A percentile compares a stretch with the other conserved stretches of the same genome.
Evolutionary conservation across 202 grass and related monocot genomes (phyloP).

Genomic region (Zizania palustris): DNA sequence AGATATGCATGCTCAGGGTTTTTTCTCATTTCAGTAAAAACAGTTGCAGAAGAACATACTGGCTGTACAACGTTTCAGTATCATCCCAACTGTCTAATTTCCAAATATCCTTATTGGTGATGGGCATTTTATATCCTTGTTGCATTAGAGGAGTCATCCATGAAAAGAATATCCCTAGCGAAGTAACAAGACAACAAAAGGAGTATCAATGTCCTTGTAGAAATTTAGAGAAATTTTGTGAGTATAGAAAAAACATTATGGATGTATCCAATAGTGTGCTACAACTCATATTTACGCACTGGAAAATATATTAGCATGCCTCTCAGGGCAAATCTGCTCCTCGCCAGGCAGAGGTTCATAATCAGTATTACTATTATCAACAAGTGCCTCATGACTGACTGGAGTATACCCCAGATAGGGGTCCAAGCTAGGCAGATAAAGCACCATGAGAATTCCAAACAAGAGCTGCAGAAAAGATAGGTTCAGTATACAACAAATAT

Average conservation of each 20-base stretch:
- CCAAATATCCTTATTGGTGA: constrained; percentile 96
- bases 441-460: constrained; percentile 86
- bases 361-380: constrained; percentile 68
- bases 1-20: constrained; percentile 34
- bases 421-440: constrained; percentile 88
- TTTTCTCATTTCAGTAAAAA: constrained; percentile 36
- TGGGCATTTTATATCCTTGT: constrained; percentile 85
- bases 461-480: constrained; percentile 63
- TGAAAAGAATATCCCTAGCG: constrained; percentile 80
- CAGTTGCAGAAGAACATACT: constrained; percentile 64
- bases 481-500: constrained; percentile 27
- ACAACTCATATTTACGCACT: constrained; percentile 60
- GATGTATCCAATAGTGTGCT: constrained; percentile 7
- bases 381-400: constrained; percentile 60
- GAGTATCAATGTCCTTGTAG: constrained; percentile 19
- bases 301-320: constrained; percentile 65
- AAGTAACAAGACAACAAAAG: constrained; percentile 35
- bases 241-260: constrained; percentile 22
- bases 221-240: constrained; percentile 26
- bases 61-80: constrained; percentile 85
- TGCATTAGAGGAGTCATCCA: constrained; percentile 98
- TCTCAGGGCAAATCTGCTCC: constrained; percentile 91
- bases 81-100: constrained; percentile 93
- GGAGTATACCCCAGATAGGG: constrained; percentile 78
- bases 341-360: constrained; percentile 83